A percentile compares a stretch with the other conserved stretches of the same genome.
Conservation (phyloP, 768 basidiomycete genomes). For the Punctularia strigosozonata region DNA sequence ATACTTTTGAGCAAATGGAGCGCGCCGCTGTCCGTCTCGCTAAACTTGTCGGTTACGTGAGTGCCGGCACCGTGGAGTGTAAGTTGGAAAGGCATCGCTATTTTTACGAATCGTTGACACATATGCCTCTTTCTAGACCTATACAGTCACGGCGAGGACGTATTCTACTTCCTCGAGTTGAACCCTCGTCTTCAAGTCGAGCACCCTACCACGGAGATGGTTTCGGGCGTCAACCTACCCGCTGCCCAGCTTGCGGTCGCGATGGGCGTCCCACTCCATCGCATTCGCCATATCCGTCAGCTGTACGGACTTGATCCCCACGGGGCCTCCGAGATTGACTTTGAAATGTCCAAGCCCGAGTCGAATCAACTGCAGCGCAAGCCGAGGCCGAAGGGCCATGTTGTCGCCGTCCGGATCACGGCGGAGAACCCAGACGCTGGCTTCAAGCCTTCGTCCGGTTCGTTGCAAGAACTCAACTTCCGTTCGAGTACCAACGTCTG, state of each 20-base stretch:
- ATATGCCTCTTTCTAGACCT: constrained; percentile 45
- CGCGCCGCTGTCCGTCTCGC: constrained; percentile 98
- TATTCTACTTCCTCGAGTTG: constrained; percentile 95
- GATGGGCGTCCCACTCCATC: constrained; percentile 95
- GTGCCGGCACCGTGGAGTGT: constrained; percentile 98
- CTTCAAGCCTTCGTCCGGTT: constrained; percentile 97
- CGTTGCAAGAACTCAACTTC: constrained; percentile 97
- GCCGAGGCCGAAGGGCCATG: constrained; percentile 94
- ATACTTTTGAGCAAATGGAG: constrained; percentile 95
- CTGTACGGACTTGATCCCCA: constrained; percentile 92
- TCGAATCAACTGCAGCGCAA: constrained; percentile 84
- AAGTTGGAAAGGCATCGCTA: constrained; percentile 17
- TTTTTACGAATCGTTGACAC: constrained; percentile 3
- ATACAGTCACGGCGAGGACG: constrained; percentile 87
- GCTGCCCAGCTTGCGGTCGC: constrained; percentile 95
- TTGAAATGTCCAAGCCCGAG: constrained; percentile 87
- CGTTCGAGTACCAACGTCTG: constrained; percentile 98
- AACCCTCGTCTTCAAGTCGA: constrained; percentile 99
- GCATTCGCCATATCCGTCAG: constrained; percentile 90
- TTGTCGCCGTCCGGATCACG: constrained; percentile 97
- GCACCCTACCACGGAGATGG: constrained; percentile 99
- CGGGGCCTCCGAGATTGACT: constrained; percentile 87
- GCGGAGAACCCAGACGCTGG: constrained; percentile 99
- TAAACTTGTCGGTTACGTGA: constrained; percentile 97
- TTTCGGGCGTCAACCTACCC: constrained; percentile 96